These are phyloP conservation scores for Euphorbia corollata DNA, from an alignment of 441 rosid species.

Conservation along the genomic window DNA sequence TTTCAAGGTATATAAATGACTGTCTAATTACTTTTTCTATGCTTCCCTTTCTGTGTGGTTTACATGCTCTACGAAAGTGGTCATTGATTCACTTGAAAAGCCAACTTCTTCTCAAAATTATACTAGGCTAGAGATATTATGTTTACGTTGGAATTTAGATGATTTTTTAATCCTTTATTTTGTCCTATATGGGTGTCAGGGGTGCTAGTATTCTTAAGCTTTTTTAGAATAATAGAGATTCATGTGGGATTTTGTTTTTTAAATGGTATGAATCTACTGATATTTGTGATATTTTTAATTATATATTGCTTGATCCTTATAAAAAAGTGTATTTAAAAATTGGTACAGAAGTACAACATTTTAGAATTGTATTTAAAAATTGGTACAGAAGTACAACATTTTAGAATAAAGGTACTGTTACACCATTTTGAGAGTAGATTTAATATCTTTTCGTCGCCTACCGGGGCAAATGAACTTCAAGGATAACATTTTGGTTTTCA, in stretches of 20 bases:
- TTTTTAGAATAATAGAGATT: not conserved
- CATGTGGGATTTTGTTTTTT: not conserved
- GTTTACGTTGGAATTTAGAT: not conserved
- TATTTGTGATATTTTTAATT: too few species aligned
- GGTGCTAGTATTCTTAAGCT: not conserved
- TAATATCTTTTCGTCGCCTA: not conserved
- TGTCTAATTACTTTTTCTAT: not conserved
- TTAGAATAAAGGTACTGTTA: not conserved
- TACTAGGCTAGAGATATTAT: not conserved
- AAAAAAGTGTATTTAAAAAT: too few species aligned
- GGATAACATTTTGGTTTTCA: not conserved
- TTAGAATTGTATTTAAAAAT: too few species aligned
- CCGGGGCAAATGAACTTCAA: not conserved
- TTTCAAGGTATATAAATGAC: slow-evolving; percentile 47
- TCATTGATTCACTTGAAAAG: not conserved
- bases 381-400: not conserved
- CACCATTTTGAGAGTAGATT: not conserved
- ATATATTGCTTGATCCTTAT: too few species aligned
- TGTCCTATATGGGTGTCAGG: too few species aligned
- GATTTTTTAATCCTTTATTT: too few species aligned
- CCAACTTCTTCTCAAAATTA: not conserved
- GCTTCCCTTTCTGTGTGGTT: not conserved
- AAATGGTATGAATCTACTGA: not conserved
- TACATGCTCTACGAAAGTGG: not conserved
- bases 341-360: too few species aligned